Base-by-base conservation (phyloP, 257 asterid species). In the Nyctanthes arbortristis region DNA sequence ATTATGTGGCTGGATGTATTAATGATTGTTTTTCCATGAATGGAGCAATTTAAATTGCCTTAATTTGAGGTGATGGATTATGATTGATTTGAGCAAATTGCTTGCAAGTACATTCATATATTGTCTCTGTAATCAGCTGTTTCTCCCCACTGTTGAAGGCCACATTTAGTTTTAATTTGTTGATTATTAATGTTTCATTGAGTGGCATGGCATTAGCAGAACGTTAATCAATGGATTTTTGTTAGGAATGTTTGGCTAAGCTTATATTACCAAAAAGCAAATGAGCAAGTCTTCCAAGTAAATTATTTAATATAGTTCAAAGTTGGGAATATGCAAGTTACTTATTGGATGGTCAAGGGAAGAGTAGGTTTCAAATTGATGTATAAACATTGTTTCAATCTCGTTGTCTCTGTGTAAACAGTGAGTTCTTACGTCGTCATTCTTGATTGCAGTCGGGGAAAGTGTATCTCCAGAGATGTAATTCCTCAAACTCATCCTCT, bases 391-490 rank as follows among this genome's bases (percentile, higher is more conserved):
- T n/a, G n/a, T n/a, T n/a, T n/a, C n/a, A n/a, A n/a, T n/a, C n/a
- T n/a, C n/a, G 59, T 31, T 8, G n/a, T 22, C 2, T 22, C 22
- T 49, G 1, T 49, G 13, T 49, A 49, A 22, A 9, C 5, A 18
- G 3, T 0, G 24, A 52, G 31, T 24, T 52, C n/a, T 22, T 31
- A 24, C 59, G 24, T 10, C 24, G 31, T 24, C 24, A 9, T 52
- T 52, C 59, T 52, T 52, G 31, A 60, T 68, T 77, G 70, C 96
- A 92, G 97, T 87, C 96, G 0, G 96, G 97, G 5, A 86, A 87
- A 77, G 96, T 89, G 16, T 92, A 81, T 65, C 77, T 92, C 36
- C 96, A 92, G 70, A 77, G 80, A 61, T 81, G 90, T 65, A 87
- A 81, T 45, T 75, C 95, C 1, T 30, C 83, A 4, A 86, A 81